Conservation (phyloP, 495 filamentous ascomycete species). For the Annulohypoxylon maeteangense region DNA sequence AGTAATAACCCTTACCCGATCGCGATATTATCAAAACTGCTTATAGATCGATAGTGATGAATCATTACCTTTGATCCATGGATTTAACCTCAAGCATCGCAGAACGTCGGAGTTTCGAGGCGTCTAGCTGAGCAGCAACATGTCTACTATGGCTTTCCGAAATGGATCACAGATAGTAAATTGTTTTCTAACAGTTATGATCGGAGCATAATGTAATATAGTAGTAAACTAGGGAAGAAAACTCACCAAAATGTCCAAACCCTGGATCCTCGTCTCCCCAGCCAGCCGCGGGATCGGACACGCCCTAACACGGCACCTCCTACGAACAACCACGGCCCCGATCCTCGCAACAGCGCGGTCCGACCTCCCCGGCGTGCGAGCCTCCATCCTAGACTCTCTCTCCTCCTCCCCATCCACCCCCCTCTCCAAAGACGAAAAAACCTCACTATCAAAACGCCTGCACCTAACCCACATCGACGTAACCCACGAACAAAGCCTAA, state of each 20-base stretch:
- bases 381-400: constrained; percentile 64
- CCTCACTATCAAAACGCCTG: constrained; percentile 33
- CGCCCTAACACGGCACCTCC: constrained; percentile 73
- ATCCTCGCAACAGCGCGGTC: constrained; percentile 77
- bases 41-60: constrained; percentile 9
- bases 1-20: neutral
- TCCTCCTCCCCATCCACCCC: constrained; percentile 42
- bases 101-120: neutral
- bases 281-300: constrained; percentile 81
- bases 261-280: constrained; percentile 65
- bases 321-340: constrained; percentile 71
- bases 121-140: neutral
- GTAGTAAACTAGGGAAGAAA: neutral
- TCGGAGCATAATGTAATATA: neutral
- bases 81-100: neutral
- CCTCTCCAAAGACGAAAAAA: neutral
- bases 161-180: neutral
- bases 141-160: neutral
- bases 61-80: neutral
- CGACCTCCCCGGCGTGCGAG: constrained; percentile 62
- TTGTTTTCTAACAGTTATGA: neutral
- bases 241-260: constrained; percentile 49
- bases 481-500: constrained; percentile 62
- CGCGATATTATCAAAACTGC: neutral
- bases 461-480: constrained; percentile 47